Conservation (phyloP, 306 rosid genomes). For the Cucurbita maxima region DNA sequence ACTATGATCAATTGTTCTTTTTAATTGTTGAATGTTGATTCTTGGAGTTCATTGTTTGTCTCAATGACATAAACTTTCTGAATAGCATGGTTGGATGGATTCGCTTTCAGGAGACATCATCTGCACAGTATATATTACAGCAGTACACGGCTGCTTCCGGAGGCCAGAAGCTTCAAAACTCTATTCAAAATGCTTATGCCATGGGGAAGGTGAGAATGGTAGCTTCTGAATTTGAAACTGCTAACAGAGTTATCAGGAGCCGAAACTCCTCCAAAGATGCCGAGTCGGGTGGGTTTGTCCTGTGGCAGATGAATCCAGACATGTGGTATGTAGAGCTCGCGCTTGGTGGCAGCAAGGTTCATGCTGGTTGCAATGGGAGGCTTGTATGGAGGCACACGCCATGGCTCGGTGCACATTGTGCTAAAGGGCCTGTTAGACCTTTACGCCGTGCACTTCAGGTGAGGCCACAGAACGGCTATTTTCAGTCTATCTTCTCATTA, state of each 20-base stretch:
- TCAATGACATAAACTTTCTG: not conserved
- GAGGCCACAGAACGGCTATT: not conserved
- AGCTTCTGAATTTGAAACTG: conserved; percentile 90
- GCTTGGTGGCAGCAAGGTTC: conserved; percentile 94
- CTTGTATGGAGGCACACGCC: conserved; percentile 99
- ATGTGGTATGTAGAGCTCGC: conserved; percentile 99
- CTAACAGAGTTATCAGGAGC: conserved; percentile 56
- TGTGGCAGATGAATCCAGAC: conserved; percentile 98
- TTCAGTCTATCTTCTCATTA: not conserved
- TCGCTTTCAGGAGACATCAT: conserved; percentile 67
- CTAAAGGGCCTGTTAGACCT: conserved; percentile 95
- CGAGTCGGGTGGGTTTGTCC: conserved; percentile 85
- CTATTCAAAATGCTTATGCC: conserved; percentile 77
- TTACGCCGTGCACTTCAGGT: conserved; percentile 79
- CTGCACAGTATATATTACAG: conserved; percentile 94
- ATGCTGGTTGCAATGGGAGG: conserved; percentile 90
- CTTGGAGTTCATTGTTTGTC: not conserved
- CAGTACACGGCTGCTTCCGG: conserved; percentile 90
- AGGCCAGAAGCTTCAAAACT: conserved; percentile 75
- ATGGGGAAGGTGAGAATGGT: conserved; percentile 95
- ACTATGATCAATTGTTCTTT: not conserved
- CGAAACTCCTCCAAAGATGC: conserved; percentile 73
- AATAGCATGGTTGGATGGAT: not conserved
- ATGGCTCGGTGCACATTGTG: conserved; percentile 96
- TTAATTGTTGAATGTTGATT: not conserved